phyloP scores from a whole-genome alignment of 306 rosid genomes.

The Ammopiptanthus mongolicus region DNA sequence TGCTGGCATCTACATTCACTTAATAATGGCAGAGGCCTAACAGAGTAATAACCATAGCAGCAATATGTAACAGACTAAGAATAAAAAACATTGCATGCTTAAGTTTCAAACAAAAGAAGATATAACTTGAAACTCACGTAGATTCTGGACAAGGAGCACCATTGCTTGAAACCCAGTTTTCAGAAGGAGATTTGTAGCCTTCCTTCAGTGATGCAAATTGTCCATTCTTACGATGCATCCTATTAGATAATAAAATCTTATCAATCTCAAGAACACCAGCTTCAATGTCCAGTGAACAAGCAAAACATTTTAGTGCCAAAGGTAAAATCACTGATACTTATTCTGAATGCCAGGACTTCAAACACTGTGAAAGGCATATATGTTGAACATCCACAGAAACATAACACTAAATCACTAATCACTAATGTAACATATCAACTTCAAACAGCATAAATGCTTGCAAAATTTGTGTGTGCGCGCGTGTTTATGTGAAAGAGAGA shows the following conservation, averaged over 20 bases:
- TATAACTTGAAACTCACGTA: slow-evolving; percentile 44
- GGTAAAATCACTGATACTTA: background rate
- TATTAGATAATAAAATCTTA: slow-evolving; percentile 23
- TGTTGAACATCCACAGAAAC: background rate
- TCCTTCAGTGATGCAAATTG: slow-evolving; percentile 69
- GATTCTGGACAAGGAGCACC: slow-evolving; percentile 50
- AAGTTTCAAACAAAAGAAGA: slow-evolving; percentile 13
- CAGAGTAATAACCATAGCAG: slow-evolving; percentile 3
- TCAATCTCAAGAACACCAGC: slow-evolving; percentile 22
- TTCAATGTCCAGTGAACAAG: background rate
- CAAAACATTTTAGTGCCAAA: background rate
- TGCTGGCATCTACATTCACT: slow-evolving; percentile 52
- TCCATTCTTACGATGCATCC: slow-evolving; percentile 86
- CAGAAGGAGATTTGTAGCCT: slow-evolving; percentile 29
- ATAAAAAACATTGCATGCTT: background rate
- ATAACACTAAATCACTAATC: background rate
- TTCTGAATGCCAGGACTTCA: background rate
- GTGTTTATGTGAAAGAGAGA: background rate
- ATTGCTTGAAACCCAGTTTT: slow-evolving; percentile 54
- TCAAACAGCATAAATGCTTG: background rate
- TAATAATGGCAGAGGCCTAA: slow-evolving; percentile 14
- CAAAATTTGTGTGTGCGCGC: too few relatives aligned
- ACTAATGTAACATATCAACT: background rate
- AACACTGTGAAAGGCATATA: background rate
- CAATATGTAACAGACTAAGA: too few relatives aligned